Base-by-base conservation (phyloP, 1,139 yeast genomes). In the Candida mesenterica region DNA sequence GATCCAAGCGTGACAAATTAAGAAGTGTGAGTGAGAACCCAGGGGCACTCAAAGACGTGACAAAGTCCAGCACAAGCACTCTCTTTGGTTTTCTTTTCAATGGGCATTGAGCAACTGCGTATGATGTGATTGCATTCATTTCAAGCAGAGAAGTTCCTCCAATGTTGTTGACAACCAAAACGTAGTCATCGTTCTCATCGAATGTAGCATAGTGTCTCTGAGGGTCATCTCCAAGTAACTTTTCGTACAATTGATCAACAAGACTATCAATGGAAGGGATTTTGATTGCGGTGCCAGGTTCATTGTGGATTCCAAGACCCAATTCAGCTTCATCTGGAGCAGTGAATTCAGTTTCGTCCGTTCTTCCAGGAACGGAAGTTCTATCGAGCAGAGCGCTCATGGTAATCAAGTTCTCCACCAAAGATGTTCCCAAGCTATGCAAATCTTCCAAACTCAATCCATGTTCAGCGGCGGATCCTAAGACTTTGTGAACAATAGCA, bases 281-380 rank as follows among this genome's bases (percentile, higher is more conserved):
- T 14, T 77, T 71, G 31, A 84, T 59, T 46, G 82, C 77, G 36
- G 79, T 78, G 39, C 97, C 97, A 0, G 96, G 94, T 56, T 90
- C 97, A 53, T 90, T 90, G 60, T 90, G 97, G 43, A 90, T 90
- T 33, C 97, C 97, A 79, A 90, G 82, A 18, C 97, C 97, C 44
- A 90, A 71, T 59, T 90, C 97, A 49, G 84, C 82, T 56, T 87
- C 89, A 38, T 76, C 62, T 3, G 53, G 56, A 4, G 57, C 61
- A 30, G 72, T 63, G 42, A 65, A 62, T 13, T 66, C 73, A 25
- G 61, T 62, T 43, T 82, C 73, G 33, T 75, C 65, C 14, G 43
- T 75, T 46, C 82, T 75, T 5, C 95, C 96, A 3, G 97, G 97
- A 28, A 88, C 95, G 31, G 86, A 79, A 38, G 95, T 88, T 50